Conservation (phyloP, 352 stramenopile genomes). For the Blastocystis sp. region DNA sequence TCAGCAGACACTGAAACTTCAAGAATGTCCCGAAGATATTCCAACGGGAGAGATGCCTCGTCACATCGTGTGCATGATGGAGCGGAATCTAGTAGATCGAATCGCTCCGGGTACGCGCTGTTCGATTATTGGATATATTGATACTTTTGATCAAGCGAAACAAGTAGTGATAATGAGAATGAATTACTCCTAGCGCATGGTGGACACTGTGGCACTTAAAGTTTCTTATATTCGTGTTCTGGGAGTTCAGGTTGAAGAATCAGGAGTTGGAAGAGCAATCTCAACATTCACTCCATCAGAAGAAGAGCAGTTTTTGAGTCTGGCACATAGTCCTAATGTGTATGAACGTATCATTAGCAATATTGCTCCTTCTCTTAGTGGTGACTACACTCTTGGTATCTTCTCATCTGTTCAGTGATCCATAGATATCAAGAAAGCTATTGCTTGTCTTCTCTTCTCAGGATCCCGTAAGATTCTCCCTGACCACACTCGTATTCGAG, state of each 20-base stretch:
- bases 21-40: slow-evolving; percentile 88
- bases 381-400: slow-evolving; percentile 76
- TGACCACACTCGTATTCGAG: slow-evolving; percentile 91
- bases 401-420: slow-evolving; percentile 69
- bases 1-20: slow-evolving; percentile 95
- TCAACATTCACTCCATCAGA: slow-evolving; percentile 90
- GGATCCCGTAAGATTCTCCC: slow-evolving; percentile 87
- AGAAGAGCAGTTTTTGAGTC: slow-evolving; percentile 91
- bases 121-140: slow-evolving; percentile 89
- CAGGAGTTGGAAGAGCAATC: slow-evolving; percentile 78
- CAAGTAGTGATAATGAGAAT: not conserved
- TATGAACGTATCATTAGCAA: slow-evolving; percentile 86
- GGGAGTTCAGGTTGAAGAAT: slow-evolving; percentile 73
- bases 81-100: slow-evolving; percentile 89
- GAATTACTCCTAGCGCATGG: slow-evolving; percentile 3
- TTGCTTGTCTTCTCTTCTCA: slow-evolving; percentile 89
- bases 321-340: slow-evolving; percentile 83
- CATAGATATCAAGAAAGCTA: slow-evolving; percentile 86
- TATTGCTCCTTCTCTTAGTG: slow-evolving; percentile 83
- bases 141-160: slow-evolving; percentile 79
- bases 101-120: slow-evolving; percentile 91
- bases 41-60: slow-evolving; percentile 96
- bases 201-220: slow-evolving; percentile 80
- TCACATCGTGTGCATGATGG: slow-evolving; percentile 87
- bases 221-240: slow-evolving; percentile 91